Base-by-base conservation (phyloP, 768 basidiomycete species). In the Lentinula aciculospora region DNA sequence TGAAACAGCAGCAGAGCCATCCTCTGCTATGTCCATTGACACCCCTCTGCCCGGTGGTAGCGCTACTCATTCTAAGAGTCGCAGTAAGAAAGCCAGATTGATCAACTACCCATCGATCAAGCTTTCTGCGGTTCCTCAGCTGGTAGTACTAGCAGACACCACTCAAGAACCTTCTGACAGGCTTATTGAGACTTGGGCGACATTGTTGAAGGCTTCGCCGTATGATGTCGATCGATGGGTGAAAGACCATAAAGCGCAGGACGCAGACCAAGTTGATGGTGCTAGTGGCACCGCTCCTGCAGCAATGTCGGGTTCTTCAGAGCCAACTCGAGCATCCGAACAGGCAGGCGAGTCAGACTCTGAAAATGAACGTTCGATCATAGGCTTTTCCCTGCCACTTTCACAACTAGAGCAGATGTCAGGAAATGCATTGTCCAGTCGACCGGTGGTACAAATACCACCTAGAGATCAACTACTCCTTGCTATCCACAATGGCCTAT, bases 161-260 rank as follows among this genome's bases (percentile, higher is more conserved):
- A 56, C 32, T 2, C 40, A 23, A n/a, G 19, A 56, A 19, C 27
- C 54, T 12, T 23, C 36, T 45, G 4, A 2, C 25, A 29, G 13
- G 37, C 15, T 56, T n/a, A 45, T 56, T 13, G 28, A 42, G 40
- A 56, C 54, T 5, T 56, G 54, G 54, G 54, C 54, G 17, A 8
- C 1, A 19, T 45, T 56, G 28, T 28, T 45, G n/a, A 42, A 56
- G 27, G 39, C 54, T 6, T 27, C 32, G 8, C 27, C 27, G 29
- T 6, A 56, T 3, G 54, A 56, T 32, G 44, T 56, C 8, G 23
- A 32, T n/a, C 27, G 40, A 19, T 56, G 54, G 54, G 28, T 39
- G 36, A 44, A 32, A 27, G 37, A 21, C 23, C 6, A 56, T 31
- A 6, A 40, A 54, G 36, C 23, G 3, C 25, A 27, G 13, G 25